Conservation (phyloP, 306 rosid species). For the Prunus padus region DNA sequence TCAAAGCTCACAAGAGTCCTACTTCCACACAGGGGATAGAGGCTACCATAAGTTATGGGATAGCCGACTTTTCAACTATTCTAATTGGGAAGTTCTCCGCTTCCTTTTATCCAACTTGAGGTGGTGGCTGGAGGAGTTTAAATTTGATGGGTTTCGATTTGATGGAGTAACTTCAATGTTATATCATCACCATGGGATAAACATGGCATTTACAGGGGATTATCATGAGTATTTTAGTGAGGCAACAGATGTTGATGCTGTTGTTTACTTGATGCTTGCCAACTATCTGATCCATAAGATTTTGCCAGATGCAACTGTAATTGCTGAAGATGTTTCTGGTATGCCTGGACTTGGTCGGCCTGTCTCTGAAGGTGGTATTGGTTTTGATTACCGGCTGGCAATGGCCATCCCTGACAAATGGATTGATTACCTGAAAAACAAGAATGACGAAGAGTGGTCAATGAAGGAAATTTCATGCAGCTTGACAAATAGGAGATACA, state of each 20-base stretch:
- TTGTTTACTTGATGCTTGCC: conserved; percentile 93
- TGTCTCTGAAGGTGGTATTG: conserved; percentile 71
- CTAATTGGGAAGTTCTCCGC: conserved; percentile 99
- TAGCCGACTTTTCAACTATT: conserved; percentile 89
- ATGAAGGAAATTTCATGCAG: conserved; percentile 67
- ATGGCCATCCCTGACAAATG: conserved; percentile 96
- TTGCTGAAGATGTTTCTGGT: conserved; percentile 99
- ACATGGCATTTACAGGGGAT: conserved; percentile 67
- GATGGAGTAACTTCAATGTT: conserved; percentile 98
- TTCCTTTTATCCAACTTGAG: conserved; percentile 86
- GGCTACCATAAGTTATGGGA: conserved; percentile 97
- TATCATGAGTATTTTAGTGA: conserved; percentile 89
- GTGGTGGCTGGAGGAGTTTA: conserved; percentile 96
- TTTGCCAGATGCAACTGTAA: conserved; percentile 78
- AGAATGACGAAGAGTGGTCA: conserved; percentile 75
- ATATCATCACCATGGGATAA: conserved; percentile 95
- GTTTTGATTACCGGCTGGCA: conserved; percentile 90
- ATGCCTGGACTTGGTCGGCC: conserved; percentile 90
- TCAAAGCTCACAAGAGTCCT: conserved; percentile 82
- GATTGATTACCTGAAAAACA: conserved; percentile 91
- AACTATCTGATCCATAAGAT: conserved; percentile 61
- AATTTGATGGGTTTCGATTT: conserved; percentile 93
- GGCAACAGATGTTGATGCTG: conserved; percentile 83
- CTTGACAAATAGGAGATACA: conserved; percentile 93
- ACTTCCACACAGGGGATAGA: conserved; percentile 82